Base-by-base conservation (phyloP, 306 rosid genomes). In the Biancaea sappan region DNA sequence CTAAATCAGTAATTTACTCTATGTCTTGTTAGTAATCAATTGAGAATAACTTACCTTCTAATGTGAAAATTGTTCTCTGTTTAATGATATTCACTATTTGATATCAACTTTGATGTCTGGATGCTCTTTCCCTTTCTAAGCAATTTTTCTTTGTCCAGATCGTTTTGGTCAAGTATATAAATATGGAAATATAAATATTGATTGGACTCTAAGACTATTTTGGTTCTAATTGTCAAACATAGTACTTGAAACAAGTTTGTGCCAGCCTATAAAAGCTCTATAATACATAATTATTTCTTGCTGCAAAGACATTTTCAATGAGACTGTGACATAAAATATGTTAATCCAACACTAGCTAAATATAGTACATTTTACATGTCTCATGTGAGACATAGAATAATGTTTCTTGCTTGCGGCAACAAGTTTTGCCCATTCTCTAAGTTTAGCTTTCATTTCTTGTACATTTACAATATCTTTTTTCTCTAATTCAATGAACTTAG, bases 391-490 rank as follows among this genome's bases (percentile, higher is more conserved):
- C 73, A 78, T 73, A 26, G 60, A 44, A 43, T 50, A 21, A 2
- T 1, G 8, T 32, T 0, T 37, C 34, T 13, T 56, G n/a, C 56
- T 48, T 62, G 46, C 77, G 56, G 59, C 77, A 51, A 41, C 57
- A 12, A 40, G 62, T 60, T 50, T 72, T 6, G 74, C 81, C 81
- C 74, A 74, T 56, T 47, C 11, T 56, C 64, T 15, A 11, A 80
- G 54, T 40, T 19, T 75, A 6, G 37, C 26, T 68, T 74, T 76
- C 76, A 74, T 74, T 44, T 19, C 8, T 73, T 71, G 47, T 60
- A 8, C 78, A 16, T 51, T 21, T 24, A 6, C 43, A 25, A 34
- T 7, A 11, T 0, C 21, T 21, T 62, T 37, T 21, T 64, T 40
- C 51, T 64, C 32, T 3, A 44, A 8, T 72, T 5, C 12, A 37